phyloP scores from a whole-genome alignment of 495 filamentous ascomycete species.

The Pyronema domesticum region DNA sequence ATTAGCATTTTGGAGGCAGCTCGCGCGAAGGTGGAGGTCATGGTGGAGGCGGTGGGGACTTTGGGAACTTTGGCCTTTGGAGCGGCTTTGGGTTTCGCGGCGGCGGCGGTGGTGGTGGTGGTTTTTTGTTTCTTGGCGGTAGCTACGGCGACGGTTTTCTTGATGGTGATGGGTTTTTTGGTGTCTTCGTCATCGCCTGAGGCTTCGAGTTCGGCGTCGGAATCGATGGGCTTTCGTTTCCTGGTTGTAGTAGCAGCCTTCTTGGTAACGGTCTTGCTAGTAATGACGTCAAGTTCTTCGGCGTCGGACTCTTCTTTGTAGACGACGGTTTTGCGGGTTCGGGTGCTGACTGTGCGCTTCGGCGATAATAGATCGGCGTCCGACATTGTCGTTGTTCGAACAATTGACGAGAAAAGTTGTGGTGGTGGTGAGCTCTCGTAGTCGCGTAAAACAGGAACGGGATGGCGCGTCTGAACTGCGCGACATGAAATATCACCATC shows the following conservation, averaged over 20 bases:
- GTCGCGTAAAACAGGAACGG: too few relatives aligned
- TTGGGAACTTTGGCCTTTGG: neutral
- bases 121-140: neutral
- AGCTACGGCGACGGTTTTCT: neutral
- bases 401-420: too few relatives aligned
- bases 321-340: neutral
- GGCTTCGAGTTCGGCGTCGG: too few relatives aligned
- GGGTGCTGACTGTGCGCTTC: too few relatives aligned
- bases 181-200: neutral
- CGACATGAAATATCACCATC: too few relatives aligned
- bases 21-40: conserved; percentile 44
- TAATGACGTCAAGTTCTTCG: neutral
- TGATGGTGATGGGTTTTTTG: neutral
- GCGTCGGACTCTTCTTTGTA: neutral
- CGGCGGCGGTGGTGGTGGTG: neutral
- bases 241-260: too few relatives aligned
- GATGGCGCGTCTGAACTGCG: too few relatives aligned
- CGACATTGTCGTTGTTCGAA: too few relatives aligned
- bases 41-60: conserved; percentile 13
- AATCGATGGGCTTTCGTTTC: too few relatives aligned
- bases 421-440: too few relatives aligned
- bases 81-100: neutral
- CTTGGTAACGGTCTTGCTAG: neutral
- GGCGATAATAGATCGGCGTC: too few relatives aligned
- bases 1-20: conserved; percentile 60